Evolutionary conservation across 2,329 filamentous ascomycete species (phyloP).

Genomic region (Calycina marina): DNA sequence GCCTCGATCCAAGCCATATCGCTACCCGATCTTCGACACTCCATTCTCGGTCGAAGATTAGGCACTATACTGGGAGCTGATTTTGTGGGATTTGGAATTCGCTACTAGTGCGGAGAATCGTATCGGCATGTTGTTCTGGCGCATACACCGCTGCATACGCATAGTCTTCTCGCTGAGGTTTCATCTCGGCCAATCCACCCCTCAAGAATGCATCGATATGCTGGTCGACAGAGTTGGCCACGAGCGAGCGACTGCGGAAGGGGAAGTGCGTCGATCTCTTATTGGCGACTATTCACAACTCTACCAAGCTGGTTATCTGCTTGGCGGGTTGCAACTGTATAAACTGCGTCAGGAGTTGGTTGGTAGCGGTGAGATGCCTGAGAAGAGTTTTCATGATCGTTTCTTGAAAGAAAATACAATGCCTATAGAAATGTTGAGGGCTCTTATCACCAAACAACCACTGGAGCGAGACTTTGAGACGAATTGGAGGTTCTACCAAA

Average conservation of each 20-base stretch:
- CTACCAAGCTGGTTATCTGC: conserved; percentile 45
- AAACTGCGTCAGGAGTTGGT: conserved; percentile 34
- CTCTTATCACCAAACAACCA: conserved; percentile 10
- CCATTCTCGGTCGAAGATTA: conserved; percentile 47
- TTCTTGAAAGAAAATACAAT: conserved; percentile 36
- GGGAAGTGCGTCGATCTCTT: conserved; percentile 41
- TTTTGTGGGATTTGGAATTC: conserved; percentile 41
- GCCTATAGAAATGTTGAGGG: conserved; percentile 38
- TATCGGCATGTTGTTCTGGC: conserved; percentile 45
- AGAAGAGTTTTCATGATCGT: conserved; percentile 41
- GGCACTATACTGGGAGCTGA: conserved; percentile 48
- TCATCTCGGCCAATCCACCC: conserved; percentile 38
- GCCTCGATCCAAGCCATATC: conserved; percentile 32
- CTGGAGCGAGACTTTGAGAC: background rate
- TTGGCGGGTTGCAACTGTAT: conserved; percentile 42
- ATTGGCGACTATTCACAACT: conserved; percentile 40
- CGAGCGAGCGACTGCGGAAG: conserved; percentile 43
- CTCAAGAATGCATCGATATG: conserved; percentile 40
- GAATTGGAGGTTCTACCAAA: background rate
- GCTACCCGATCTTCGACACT: conserved; percentile 34
- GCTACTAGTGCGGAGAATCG: conserved; percentile 33
- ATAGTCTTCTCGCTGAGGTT: conserved; percentile 44
- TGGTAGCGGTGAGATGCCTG: conserved; percentile 24
- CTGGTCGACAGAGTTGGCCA: conserved; percentile 42
- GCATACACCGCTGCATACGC: conserved; percentile 45